Evolutionary conservation across 352 stramenopile species (phyloP), one percentile per base, ranked within the genome.

Genomic region (Globisporangium middletonii): DNA sequence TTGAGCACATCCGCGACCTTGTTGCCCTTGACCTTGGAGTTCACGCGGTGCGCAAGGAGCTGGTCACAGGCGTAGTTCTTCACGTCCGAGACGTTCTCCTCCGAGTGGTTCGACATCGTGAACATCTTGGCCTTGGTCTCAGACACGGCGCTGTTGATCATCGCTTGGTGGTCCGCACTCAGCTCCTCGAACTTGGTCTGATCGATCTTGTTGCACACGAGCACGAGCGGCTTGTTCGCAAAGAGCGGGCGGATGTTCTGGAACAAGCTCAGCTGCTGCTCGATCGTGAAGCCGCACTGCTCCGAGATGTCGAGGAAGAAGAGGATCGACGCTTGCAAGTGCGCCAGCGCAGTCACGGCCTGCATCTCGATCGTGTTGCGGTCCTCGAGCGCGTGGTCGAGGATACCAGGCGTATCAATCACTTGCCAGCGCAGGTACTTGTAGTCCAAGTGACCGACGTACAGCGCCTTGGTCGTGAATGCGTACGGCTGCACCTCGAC

Each of bases 311-410:
- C 97, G 67, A 99, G 92, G 77, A 99, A 99, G 79, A 99, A 99
- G 53, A 99, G 78, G 19, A 99, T 96, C 56, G 95, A 98, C 66
- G 96, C 98, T 65, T 98, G 97, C 69, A 99, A 88, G 73, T 99
- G 97, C 6, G 97, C 97, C 12, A 99, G 79, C 41, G 97, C 97
- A 56, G 97, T 99, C 57, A 99, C 97, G 48, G 97, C 96, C 81
- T 99, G 97, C 97, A 99, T 99, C 65, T 99, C 97, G 78, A 99
- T 99, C 41, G 97, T 99, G 82, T 99, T 99, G 41, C 97, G 85
- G 69, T 99, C 91, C 70, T 99, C 97, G 9, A 99, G 83, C n/a
- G 97, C 71, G 74, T 99, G 96, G 79, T 99, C 97, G 41, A 99
- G 77, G 67, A 99, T 99, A 65, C 97, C 97, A 13, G 97, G 97